Evolutionary conservation across 2,329 filamentous ascomycete species (phyloP).

Genomic region (Cladosporium velox): DNA sequence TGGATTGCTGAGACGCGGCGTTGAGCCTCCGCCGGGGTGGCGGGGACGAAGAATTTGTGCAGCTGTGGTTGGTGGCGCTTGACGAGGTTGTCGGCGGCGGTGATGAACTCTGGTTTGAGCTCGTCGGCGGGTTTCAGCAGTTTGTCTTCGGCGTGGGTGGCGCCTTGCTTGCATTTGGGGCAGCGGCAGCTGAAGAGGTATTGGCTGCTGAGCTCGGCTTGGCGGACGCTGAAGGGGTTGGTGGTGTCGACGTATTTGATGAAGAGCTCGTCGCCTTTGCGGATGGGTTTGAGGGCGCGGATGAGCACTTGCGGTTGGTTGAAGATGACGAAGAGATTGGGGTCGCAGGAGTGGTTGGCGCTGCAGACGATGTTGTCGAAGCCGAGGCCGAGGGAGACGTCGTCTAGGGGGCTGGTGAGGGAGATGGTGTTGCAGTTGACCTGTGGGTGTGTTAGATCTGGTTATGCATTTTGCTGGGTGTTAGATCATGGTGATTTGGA

Average conservation of each 20-base stretch:
- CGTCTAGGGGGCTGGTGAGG: conserved; percentile 56
- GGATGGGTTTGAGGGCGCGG: conserved; percentile 55
- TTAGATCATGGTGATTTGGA: neutral
- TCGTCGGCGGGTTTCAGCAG: conserved; percentile 40
- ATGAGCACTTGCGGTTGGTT: conserved; percentile 54
- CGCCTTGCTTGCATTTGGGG: conserved; percentile 48
- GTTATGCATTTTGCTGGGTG: neutral
- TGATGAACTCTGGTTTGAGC: conserved; percentile 28
- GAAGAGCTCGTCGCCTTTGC: conserved; percentile 58
- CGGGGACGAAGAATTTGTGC: conserved; percentile 25
- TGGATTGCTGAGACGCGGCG: conserved; percentile 30
- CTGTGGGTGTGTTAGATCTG: conserved; percentile 37
- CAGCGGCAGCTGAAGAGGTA: conserved; percentile 64
- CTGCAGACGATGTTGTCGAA: conserved; percentile 57
- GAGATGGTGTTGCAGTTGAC: conserved; percentile 61
- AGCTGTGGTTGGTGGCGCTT: conserved; percentile 29
- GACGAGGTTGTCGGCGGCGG: conserved; percentile 27
- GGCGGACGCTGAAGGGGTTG: conserved; percentile 53
- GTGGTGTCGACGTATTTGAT: conserved; percentile 64
- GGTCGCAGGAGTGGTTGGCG: conserved; percentile 64
- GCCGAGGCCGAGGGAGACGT: conserved; percentile 58
- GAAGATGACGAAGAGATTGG: conserved; percentile 61
- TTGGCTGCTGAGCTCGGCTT: conserved; percentile 52
- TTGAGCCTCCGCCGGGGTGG: conserved; percentile 25
- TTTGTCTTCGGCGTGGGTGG: conserved; percentile 44